Conservation (phyloP, 495 filamentous ascomycete species). For the Copromyces sp. region DNA sequence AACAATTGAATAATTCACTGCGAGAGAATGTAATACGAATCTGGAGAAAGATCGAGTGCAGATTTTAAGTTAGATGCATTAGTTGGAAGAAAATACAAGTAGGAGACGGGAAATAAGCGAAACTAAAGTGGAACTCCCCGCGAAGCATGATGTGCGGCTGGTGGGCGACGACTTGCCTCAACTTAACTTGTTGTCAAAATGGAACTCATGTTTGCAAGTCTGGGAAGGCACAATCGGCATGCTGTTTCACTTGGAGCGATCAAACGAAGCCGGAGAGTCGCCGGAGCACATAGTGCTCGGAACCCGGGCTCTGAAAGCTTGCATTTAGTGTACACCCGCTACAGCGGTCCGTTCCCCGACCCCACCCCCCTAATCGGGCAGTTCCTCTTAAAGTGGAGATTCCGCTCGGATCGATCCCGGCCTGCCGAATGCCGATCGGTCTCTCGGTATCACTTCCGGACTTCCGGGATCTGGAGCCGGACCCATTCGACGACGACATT, state of each 20-base stretch:
- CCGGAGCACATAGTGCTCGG: not conserved
- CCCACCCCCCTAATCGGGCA: not conserved
- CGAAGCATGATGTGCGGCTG: not conserved
- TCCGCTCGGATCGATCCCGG: not conserved
- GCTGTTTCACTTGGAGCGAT: too few relatives aligned
- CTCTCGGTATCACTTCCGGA: not conserved
- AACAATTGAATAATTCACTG: too few relatives aligned
- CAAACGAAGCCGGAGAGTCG: not conserved
- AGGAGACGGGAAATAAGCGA: too few relatives aligned
- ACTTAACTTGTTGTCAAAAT: not conserved
- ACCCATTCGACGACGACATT: not conserved
- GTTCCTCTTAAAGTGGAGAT: not conserved
- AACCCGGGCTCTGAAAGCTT: not conserved
- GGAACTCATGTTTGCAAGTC: not conserved
- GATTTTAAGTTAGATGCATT: too few relatives aligned
- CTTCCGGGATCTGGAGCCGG: not conserved
- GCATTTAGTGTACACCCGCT: not conserved
- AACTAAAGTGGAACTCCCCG: too few relatives aligned
- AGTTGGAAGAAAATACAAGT: too few relatives aligned
- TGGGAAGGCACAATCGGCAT: too few relatives aligned
- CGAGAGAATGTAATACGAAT: too few relatives aligned
- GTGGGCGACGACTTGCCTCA: not conserved
- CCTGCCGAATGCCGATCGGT: not conserved
- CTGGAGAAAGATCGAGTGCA: too few relatives aligned
- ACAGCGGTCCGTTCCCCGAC: not conserved